Base-by-base conservation (phyloP, 129 eudicot species). In the Pulicaria dysenterica region DNA sequence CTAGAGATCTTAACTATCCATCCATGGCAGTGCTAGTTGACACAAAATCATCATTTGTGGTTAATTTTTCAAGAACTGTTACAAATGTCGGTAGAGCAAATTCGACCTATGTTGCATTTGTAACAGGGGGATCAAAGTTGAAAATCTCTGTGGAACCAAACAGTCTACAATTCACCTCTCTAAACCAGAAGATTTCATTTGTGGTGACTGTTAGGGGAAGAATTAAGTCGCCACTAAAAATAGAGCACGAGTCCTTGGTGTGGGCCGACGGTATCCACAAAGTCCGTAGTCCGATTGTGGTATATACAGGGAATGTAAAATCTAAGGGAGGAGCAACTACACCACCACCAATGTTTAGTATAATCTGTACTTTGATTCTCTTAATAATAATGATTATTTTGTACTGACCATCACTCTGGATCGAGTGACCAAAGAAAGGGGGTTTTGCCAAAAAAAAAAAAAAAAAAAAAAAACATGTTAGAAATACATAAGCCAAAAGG, bases 171-270 rank as follows among this genome's bases (percentile, higher is more conserved):
- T 81, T 81, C 61, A 34, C 48, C 11, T 5, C 60, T 9, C 5
- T 66, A 74, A 66, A 75, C 34, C 79, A 78, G 38, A 67, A 78
- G 51, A 51, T 70, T 45, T 78, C 83, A 0, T 81, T 81, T 60
- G 39, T 6, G 4, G 79, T 79, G 11, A 72, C 56, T 15, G 76
- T 80, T 10, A 45, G 17, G 7, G 76, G 82, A 6, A 5, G 47
- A 46, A 13, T 40, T 40, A 66, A 47, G 16, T 40, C 14, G 6
- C 50, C 55, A 5, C 15, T 19, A 13, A 58, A 6, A 9, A 45
- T 73, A 9, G 41, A 59, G 41, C 3, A 48, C 6, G 11, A 40
- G n/a, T 58, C 48, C 7, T 11, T 73, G 47, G 3, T 60, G 19
- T 73, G 78, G 70, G 37, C 31, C 0, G 72, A 67, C 48, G 59